Conservation (phyloP, 192 early-diverging fungal genomes). For the Coemansia aciculifera region DNA sequence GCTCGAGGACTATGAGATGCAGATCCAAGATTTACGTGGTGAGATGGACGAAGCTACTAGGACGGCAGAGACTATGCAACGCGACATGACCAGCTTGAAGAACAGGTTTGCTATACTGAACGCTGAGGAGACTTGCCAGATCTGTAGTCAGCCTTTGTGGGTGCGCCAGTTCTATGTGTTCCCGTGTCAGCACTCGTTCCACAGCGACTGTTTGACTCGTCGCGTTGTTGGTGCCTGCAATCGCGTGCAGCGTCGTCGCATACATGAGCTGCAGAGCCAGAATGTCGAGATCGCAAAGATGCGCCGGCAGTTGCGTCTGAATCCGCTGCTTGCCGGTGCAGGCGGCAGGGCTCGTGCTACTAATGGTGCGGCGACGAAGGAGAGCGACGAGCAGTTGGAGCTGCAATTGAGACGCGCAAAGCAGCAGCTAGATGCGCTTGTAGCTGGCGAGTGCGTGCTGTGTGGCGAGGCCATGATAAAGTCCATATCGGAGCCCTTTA, state of each 20-base stretch:
- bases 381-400: conserved; percentile 51
- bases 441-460: conserved; percentile 87
- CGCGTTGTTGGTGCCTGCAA: conserved; percentile 58
- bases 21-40: conserved; percentile 82
- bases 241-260: conserved; percentile 49
- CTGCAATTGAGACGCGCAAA: conserved; percentile 38
- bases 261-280: conserved; percentile 51
- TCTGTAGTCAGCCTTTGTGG: conserved; percentile 77
- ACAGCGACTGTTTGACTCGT: conserved; percentile 86
- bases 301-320: conserved; percentile 38
- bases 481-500: conserved; percentile 80
- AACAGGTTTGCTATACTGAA: conserved; percentile 62
- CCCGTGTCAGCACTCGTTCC: conserved; percentile 94
- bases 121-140: conserved; percentile 69
- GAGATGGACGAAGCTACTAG: conserved; percentile 97
- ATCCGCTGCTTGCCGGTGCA: conserved; percentile 19
- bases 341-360: not conserved
- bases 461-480: conserved; percentile 97
- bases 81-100: conserved; percentile 84
- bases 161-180: conserved; percentile 91
- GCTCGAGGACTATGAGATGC: conserved; percentile 87
- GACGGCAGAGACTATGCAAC: conserved; percentile 88
- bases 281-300: conserved; percentile 37
- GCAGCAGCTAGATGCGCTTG: conserved; percentile 75
- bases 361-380: conserved; percentile 6